Evolutionary conservation across 495 filamentous ascomycete genomes (phyloP).

Genomic region (Achaetomiella virescens): DNA sequence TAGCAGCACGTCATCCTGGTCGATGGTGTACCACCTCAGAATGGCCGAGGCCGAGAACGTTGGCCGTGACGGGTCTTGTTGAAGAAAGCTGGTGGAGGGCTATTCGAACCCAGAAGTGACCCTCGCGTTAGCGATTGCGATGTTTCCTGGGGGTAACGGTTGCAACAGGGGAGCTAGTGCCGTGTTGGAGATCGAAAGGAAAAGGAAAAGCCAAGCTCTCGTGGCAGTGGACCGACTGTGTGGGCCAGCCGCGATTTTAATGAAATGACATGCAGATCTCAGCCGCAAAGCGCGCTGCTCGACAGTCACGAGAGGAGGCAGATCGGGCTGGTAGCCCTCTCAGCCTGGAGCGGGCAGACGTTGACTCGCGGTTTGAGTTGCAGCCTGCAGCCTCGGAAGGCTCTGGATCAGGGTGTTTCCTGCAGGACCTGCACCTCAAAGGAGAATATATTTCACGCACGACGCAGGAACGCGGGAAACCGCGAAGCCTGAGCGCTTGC

Average conservation of each 20-base stretch:
- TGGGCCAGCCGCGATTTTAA: conserved; percentile 15
- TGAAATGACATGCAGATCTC: conserved; percentile 21
- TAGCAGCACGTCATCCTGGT: conserved; percentile 10
- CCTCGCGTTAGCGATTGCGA: not conserved
- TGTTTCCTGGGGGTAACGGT: not conserved
- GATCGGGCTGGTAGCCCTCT: conserved; percentile 7
- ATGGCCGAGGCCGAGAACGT: conserved; percentile 15
- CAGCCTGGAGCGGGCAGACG: not conserved
- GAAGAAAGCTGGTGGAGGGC: conserved; percentile 18
- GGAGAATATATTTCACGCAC: not conserved
- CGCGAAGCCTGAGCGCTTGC: conserved; percentile 11
- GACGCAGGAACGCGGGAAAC: conserved; percentile 6
- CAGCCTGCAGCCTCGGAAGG: conserved; percentile 4
- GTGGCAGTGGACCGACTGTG: not conserved
- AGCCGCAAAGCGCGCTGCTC: not conserved
- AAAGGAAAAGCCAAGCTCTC: conserved; percentile 4
- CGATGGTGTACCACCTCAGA: conserved; percentile 10
- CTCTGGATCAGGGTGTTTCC: conserved; percentile 1
- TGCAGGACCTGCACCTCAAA: conserved; percentile 3
- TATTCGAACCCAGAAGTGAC: not conserved
- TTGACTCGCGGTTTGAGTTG: not conserved
- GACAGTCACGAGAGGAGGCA: not conserved
- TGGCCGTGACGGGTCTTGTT: conserved; percentile 16
- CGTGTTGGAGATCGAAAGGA: not conserved
- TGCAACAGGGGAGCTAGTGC: too few species aligned